These are phyloP conservation scores for Xylaria grammica DNA, from an alignment of 495 filamentous ascomycete species.

Conservation along the genomic window DNA sequence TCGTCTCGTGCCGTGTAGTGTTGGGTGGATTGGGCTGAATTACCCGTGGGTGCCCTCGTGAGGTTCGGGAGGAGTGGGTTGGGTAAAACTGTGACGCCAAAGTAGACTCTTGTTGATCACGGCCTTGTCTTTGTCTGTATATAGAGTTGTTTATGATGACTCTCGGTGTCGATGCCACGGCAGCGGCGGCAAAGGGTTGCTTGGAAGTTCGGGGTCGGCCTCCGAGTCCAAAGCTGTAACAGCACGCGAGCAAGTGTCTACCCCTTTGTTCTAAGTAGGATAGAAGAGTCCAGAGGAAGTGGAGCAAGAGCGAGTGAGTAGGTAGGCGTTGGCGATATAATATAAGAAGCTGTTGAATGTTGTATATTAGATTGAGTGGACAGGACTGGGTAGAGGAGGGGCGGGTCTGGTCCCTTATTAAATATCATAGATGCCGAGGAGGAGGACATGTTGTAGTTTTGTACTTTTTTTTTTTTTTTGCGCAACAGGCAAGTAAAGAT, in stretches of 20 bases:
- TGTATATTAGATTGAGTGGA: constrained; percentile 19
- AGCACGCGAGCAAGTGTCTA: constrained; percentile 6
- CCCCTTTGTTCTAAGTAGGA: background rate
- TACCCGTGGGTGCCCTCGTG: constrained; percentile 27
- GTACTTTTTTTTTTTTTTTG: constrained; percentile 23
- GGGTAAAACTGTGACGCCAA: constrained; percentile 7
- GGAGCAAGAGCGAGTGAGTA: constrained; percentile 27
- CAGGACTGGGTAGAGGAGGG: background rate
- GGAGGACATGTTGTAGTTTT: constrained; percentile 24
- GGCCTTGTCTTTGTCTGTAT: constrained; percentile 28
- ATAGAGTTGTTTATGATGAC: constrained; percentile 41
- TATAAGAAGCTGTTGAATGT: constrained; percentile 19
- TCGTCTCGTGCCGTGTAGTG: constrained; percentile 32
- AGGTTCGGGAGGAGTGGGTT: constrained; percentile 22
- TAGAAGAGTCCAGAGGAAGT: constrained; percentile 40
- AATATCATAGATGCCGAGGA: constrained; percentile 15
- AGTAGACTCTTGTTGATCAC: constrained; percentile 26
- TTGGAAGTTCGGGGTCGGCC: constrained; percentile 39
- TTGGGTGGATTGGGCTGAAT: constrained; percentile 33
- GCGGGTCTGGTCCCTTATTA: constrained; percentile 23
- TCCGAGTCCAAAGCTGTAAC: background rate
- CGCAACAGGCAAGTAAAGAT: constrained; percentile 4
- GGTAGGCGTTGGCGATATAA: constrained; percentile 5
- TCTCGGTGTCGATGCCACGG: constrained; percentile 30
- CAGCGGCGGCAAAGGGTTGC: constrained; percentile 47